These are phyloP conservation scores for Hura crepitans DNA, from an alignment of 441 rosid genomes.

Conservation along the genomic window DNA sequence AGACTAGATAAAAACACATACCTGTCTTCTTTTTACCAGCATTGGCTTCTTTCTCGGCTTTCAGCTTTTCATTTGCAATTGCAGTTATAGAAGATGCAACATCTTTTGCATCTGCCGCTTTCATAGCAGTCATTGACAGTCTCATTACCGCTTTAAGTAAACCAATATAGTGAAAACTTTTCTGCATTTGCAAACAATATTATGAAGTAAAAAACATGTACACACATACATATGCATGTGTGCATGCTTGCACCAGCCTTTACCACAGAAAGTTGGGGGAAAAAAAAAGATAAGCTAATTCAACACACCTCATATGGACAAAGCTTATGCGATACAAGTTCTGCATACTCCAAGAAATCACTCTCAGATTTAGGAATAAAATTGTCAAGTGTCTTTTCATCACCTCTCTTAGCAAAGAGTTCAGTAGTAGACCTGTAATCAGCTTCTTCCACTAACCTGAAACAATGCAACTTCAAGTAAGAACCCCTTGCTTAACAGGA, in stretches of 20 bases:
- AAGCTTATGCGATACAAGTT: constrained; percentile 70
- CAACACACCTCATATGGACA: constrained; percentile 58
- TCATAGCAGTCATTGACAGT: constrained; percentile 58
- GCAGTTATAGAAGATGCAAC: constrained; percentile 72
- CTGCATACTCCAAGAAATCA: constrained; percentile 87
- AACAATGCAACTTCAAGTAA: constrained; percentile 4
- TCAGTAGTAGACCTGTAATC: constrained; percentile 68
- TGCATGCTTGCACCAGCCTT: too few species aligned
- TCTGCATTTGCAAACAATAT: constrained; percentile 42
- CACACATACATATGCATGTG: background rate
- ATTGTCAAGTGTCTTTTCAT: constrained; percentile 54
- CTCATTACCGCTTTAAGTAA: constrained; percentile 79
- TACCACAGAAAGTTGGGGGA: background rate
- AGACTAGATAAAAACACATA: constrained; percentile 15
- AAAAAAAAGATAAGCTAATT: background rate
- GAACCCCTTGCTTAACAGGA: background rate
- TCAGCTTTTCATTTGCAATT: constrained; percentile 79
- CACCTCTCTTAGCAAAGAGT: constrained; percentile 55
- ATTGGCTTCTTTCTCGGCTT: constrained; percentile 81
- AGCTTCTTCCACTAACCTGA: constrained; percentile 91
- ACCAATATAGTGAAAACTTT: constrained; percentile 68
- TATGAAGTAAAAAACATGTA: constrained; percentile 14
- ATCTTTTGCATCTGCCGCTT: constrained; percentile 85
- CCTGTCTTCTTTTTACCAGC: constrained; percentile 76
- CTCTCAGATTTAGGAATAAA: constrained; percentile 93